Evolutionary conservation across 192 early-diverging fungal genomes (phyloP), one percentile per base, ranked within the genome.

Genomic region (Pilaira anomala): DNA sequence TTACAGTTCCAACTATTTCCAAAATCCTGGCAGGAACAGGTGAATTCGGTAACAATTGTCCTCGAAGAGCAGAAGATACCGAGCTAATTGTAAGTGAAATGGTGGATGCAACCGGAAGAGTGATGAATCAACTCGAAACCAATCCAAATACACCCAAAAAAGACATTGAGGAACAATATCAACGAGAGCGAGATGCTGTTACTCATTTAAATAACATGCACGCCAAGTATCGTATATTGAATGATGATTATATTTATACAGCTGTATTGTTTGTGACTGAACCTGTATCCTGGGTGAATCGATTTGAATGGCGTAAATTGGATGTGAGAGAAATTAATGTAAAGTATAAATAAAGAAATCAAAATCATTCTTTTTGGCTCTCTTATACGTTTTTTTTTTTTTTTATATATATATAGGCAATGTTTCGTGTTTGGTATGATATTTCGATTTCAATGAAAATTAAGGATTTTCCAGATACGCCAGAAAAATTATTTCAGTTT

Each of bases 191-290:
- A 4, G 13, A 53, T 1, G 75, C 75, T 13, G 36, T 60, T 19
- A 60, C 73, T 19, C 65, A 68, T 13, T 22, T 79, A 19, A 79
- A 79, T 25, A 62, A 63, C 21, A 73, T 79, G 18, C 78, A 79
- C 54, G 69, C 56, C 16, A 67, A 77, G 29, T 77, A 80, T 26
- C n/a, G n/a, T 8, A 80, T 77, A 36, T 48, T 40, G 19, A 73
- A 80, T 25, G 78, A 66, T n/a, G 78, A 80, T 29, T 75, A 60
- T 29, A 45, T 77, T 7, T 77, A 72, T 55, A 75, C 74, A 3
- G 19, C 77, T n/a, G 24, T 59, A 8, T 22, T 71, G 14, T 75
- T 74, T 59, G 18, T 75, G 2, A 5, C 56, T 7, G 67, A 72
- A 13, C 78, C 78, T 1, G 18, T 48, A 0, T 16, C 19, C 9